Base-by-base conservation (phyloP, 1,284 basidiomycete species). In the Malassezia caprae region DNA sequence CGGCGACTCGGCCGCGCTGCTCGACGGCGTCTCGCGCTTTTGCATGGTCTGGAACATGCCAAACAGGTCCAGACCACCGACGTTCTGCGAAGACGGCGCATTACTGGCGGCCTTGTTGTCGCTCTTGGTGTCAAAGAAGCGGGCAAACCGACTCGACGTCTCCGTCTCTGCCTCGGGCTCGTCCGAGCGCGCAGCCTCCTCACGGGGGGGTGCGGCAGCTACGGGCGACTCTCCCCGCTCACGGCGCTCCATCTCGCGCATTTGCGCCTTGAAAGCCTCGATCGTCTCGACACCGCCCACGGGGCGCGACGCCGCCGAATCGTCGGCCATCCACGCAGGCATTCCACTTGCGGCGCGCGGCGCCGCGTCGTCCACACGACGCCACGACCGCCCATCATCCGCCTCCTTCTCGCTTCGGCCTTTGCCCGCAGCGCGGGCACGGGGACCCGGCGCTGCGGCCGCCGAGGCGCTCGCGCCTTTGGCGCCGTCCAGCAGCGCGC, bases 251-350 rank as follows among this genome's bases (percentile, higher is more conserved):
- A 83, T 86, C 73, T 87, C 87, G 70, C 85, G 87, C 79, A 88
- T 81, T 56, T 83, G 84, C 71, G 84, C 86, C 79, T 89, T 90
- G 82, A 88, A 90, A 2, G 84, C 87, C 69, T 90, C 88, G 47
- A 90, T 88, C 48, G 85, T 83, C 73, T 90, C 87, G 24, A 65
- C 48, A 13, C 63, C 58, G n/a, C 60, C 56, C 10, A 31, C 41
- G 5, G 47, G 13, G 10, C 30, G 28, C 31, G 27, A n/a, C 4
- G 41, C 28, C 26, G 62, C 56, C 15, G 85, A 83, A 67, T 88
- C 87, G n/a, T 86, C 83, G 61, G 87, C 86, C 86, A 90, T 88
- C 87, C 87, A 90, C 15, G 87, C 87, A 19, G 87, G 88, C 68
- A 88, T 86, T 12, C 17, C 37, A 24, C 28, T 27, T 12, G 31